Percentiles rank a stretch among this genome's conserved stretches.
These are phyloP conservation scores for Vigna mungo DNA, from an alignment of 306 rosid genomes.

Conservation along the genomic window DNA sequence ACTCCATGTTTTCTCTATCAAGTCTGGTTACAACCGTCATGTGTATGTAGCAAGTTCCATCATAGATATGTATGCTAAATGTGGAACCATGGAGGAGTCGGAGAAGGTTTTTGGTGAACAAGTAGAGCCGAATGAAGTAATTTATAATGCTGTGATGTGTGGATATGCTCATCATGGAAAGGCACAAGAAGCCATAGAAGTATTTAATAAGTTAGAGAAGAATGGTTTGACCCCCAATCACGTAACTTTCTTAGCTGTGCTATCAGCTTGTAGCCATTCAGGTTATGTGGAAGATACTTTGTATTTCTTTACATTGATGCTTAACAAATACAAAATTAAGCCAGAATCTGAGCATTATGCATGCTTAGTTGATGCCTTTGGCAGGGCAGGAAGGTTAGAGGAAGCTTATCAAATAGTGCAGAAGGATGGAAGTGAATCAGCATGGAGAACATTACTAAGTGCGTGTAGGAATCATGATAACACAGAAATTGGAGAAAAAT, in stretches of 20 bases:
- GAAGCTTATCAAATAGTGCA: slow-evolving; percentile 60
- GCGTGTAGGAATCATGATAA: slow-evolving; percentile 60
- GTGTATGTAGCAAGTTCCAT: slow-evolving; percentile 61
- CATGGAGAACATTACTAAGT: slow-evolving; percentile 61
- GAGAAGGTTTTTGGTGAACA: slow-evolving; percentile 53
- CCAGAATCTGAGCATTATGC: slow-evolving; percentile 64
- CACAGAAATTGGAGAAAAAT: slow-evolving; percentile 57
- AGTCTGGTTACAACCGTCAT: slow-evolving; percentile 55
- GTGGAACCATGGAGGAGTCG: slow-evolving; percentile 56
- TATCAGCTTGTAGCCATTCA: slow-evolving; percentile 59
- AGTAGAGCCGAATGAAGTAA: slow-evolving; percentile 52
- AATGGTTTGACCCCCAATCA: slow-evolving; percentile 49
- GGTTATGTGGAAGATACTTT: slow-evolving; percentile 47
- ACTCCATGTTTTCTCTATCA: slow-evolving; percentile 48
- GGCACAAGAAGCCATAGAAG: slow-evolving; percentile 50
- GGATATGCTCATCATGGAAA: slow-evolving; percentile 67
- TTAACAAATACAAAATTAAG: slow-evolving; percentile 46
- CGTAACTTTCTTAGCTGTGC: slow-evolving; percentile 55
- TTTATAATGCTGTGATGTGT: slow-evolving; percentile 55
- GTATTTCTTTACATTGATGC: slow-evolving; percentile 51
- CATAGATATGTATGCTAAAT: slow-evolving; percentile 63
- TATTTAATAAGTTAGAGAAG: slow-evolving; percentile 49
- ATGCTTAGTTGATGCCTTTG: slow-evolving; percentile 59
- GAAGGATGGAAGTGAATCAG: slow-evolving; percentile 59
- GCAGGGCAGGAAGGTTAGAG: slow-evolving; percentile 62